Percentiles rank a stretch among this genome's conserved stretches.
Evolutionary conservation across 2,329 filamentous ascomycete genomes (phyloP).

Genomic region (Microascus cirrosus): DNA sequence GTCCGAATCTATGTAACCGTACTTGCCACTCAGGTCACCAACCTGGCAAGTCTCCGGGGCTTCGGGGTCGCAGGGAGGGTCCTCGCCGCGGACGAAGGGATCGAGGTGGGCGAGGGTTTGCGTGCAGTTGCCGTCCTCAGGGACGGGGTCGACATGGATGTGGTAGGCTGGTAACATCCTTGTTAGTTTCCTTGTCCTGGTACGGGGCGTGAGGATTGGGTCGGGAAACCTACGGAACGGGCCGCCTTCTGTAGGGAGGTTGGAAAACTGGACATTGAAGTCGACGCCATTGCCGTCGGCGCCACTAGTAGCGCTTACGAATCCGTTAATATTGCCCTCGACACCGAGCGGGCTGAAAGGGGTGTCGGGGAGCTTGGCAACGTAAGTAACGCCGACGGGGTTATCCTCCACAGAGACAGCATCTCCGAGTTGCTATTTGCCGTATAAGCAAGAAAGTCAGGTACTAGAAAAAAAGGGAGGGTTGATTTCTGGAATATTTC

Average conservation of each 20-base stretch:
- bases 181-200: not conserved
- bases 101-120: constrained; percentile 58
- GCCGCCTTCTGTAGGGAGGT: constrained; percentile 44
- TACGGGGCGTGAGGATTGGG: no score
- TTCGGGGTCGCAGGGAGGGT: constrained; percentile 44
- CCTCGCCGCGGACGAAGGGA: constrained; percentile 55
- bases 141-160: constrained; percentile 55
- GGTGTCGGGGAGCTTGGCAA: constrained; percentile 42
- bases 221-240: constrained; percentile 40
- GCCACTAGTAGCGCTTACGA: constrained; percentile 31
- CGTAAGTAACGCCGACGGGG: constrained; percentile 39
- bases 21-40: constrained; percentile 67
- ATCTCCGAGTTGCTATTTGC: constrained; percentile 23
- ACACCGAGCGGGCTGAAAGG: constrained; percentile 38
- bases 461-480: no score
- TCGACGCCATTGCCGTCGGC: constrained; percentile 41
- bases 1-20: constrained; percentile 46
- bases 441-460: no score
- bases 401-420: constrained; percentile 45
- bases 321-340: constrained; percentile 43
- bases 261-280: constrained; percentile 43
- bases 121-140: constrained; percentile 60
- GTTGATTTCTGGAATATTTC: not conserved
- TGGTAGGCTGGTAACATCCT: constrained; percentile 49
- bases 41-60: constrained; percentile 58